Conservation (phyloP, 2,329 filamentous ascomycete species). For the Chalaropsis ovoidea region DNA sequence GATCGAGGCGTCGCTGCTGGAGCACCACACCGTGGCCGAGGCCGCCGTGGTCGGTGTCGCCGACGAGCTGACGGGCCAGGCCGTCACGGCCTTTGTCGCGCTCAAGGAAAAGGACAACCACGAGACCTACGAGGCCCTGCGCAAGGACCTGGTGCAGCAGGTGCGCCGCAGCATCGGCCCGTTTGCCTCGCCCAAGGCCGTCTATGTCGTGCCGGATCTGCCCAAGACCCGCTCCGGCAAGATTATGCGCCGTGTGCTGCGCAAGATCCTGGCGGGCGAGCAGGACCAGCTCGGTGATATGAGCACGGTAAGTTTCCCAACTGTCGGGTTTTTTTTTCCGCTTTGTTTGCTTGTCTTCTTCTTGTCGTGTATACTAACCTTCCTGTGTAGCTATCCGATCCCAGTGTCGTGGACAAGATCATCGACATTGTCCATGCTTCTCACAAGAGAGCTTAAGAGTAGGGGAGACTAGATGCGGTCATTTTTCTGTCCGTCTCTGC, state of each 20-base stretch:
- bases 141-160: slow-evolving; percentile 88
- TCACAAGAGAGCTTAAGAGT: slow-evolving; percentile 37
- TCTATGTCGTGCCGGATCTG: slow-evolving; percentile 83
- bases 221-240: slow-evolving; percentile 97
- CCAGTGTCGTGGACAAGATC: slow-evolving; percentile 78
- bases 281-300: slow-evolving; percentile 93
- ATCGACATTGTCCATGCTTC: slow-evolving; percentile 66
- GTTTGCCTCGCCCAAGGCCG: slow-evolving; percentile 89
- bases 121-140: slow-evolving; percentile 58
- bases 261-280: slow-evolving; percentile 95
- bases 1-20: slow-evolving; percentile 92
- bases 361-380: background rate
- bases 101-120: slow-evolving; percentile 84
- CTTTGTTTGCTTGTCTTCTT: too few relatives aligned
- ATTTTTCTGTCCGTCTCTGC: background rate
- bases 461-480: background rate
- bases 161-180: slow-evolving; percentile 96
- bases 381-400: slow-evolving; percentile 64
- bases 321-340: slow-evolving; percentile 55
- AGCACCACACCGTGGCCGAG: slow-evolving; percentile 82
- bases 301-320: slow-evolving; percentile 82
- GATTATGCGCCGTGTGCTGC: slow-evolving; percentile 95
- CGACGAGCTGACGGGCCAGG: slow-evolving; percentile 92
- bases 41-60: slow-evolving; percentile 87
- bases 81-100: slow-evolving; percentile 91